Evolutionary conservation across 306 rosid genomes (phyloP), one percentile per base, ranked within the genome.

Genomic region (Sphenostylis stenocarpa): DNA sequence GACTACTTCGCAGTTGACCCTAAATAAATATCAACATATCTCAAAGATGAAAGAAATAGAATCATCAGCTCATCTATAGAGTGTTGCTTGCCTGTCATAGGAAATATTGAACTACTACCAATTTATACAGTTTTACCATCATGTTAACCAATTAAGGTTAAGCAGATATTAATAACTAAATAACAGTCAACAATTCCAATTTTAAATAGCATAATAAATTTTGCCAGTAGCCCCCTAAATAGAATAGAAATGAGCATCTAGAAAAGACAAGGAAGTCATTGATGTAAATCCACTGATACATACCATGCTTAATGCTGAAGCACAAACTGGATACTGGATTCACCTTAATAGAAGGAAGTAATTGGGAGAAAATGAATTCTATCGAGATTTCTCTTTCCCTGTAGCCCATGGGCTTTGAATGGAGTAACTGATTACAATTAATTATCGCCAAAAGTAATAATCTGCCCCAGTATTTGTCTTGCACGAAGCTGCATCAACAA

Each of bases 401-500:
- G 84, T 36, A 66, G 43, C 72, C 53, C 48, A 4, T 41, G 85
- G 51, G 29, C 16, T 15, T 19, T 7, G 55, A 78, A 45, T 38
- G 53, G 62, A 71, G 77, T 29, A 47, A 28, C 28, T 74, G 33
- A 68, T 78, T 75, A 53, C 65, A 80, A 34, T 79, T 70, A 85
- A 79, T 87, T 72, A 68, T 83, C 93, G 81, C 87, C 84, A 41
- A 81, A 79, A 81, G 89, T 73, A 70, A 55, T 61, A 81, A 88
- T 73, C 51, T 92, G 97, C 60, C 81, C 88, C 12, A 90, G 79
- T 51, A 89, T 92, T 19, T 85, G 77, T 82, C 82, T 87, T 70
- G 88, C 96, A 39, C 94, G 97, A 79, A 87, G 89, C 97, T 92
- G 89, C 62, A 77, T 81, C 62, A 79, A 62, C 33, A 74, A 60